Evolutionary conservation across 2,329 filamentous ascomycete species (phyloP).

Genomic region (Fusarium sp.): DNA sequence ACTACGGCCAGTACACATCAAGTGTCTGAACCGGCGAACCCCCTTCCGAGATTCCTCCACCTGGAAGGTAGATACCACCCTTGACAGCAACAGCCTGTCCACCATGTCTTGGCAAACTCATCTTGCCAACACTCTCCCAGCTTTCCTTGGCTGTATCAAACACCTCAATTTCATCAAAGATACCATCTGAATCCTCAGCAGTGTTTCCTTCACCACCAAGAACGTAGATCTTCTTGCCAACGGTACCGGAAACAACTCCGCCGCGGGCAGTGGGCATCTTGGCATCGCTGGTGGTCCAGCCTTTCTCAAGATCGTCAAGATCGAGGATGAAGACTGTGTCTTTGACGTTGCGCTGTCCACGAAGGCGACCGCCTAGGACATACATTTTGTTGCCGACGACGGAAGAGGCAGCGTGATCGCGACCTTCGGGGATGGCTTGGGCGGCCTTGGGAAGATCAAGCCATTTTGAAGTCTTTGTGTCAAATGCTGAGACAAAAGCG

Average conservation of each 20-base stretch:
- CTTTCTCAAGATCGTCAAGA: conserved; percentile 38
- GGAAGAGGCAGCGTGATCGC: conserved; percentile 50
- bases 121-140: conserved; percentile 44
- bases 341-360: conserved; percentile 47
- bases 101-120: conserved; percentile 51
- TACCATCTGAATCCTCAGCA: conserved; percentile 16
- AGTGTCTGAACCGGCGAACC: conserved; percentile 30
- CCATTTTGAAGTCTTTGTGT: conserved; percentile 46
- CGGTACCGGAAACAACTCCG: conserved; percentile 45
- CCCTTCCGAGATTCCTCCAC: conserved; percentile 46
- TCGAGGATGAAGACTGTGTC: conserved; percentile 52
- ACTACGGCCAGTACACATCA: conserved; percentile 31
- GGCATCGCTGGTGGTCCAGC: conserved; percentile 45
- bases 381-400: conserved; percentile 51
- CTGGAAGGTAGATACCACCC: conserved; percentile 49
- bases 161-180: conserved; percentile 47
- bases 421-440: conserved; percentile 46
- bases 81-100: conserved; percentile 46
- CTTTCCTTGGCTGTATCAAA: conserved; percentile 46
- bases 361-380: conserved; percentile 51
- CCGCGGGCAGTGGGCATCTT: conserved; percentile 54
- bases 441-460: conserved; percentile 41
- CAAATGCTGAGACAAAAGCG: conserved; percentile 47
- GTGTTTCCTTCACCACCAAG: conserved; percentile 54
- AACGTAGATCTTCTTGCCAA: conserved; percentile 48